Evolutionary conservation across 345 rosid genomes (phyloP), one percentile per base, ranked within the genome.

Genomic region (Noccaea bulbosa): DNA sequence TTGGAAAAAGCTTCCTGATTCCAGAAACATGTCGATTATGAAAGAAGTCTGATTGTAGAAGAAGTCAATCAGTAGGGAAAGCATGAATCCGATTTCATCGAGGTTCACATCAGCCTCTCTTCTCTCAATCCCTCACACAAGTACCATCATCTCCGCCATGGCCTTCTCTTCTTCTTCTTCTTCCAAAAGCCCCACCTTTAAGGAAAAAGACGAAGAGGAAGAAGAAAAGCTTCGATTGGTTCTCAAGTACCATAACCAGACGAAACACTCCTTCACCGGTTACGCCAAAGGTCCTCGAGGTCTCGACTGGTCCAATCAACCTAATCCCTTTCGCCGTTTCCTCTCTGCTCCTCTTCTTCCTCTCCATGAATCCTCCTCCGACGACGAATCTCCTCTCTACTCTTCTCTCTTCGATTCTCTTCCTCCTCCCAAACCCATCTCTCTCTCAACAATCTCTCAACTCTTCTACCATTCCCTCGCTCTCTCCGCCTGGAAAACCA

Each of bases 241-340:
- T 37, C 59, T 92, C 9, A 81, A 64, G 63, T 92, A 85, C 80
- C 98, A 92, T 69, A 75, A 81, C 52, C 88, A 87, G 78, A 89
- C 96, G 41, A 89, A 92, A 48, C 98, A 92, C 65, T 74, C 82
- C 30, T 89, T 89, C 67, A 74, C 77, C 60, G 76, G 74, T 40
- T 89, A 85, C 70, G 96, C 98, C 1, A 75, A 85, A 69, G 96
- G 98, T 9, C 98, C 98, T 24, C 92, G 76, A 9, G 96, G 94
- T 67, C 93, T 92, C 9, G 96, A 92, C 66, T 87, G 96, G 98
- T 89, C 94, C 20, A 92, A 89, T 79, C 98, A 92, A 39, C 98
- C 98, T 5, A 84, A 92, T 64, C 98, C 98, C 0, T 92, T 92
- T 47, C 96, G 98, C 47, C 93, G 94, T 3, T 92, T 74, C 78